Base-by-base conservation (phyloP, 306 rosid species). In the Carpinus viminea region DNA sequence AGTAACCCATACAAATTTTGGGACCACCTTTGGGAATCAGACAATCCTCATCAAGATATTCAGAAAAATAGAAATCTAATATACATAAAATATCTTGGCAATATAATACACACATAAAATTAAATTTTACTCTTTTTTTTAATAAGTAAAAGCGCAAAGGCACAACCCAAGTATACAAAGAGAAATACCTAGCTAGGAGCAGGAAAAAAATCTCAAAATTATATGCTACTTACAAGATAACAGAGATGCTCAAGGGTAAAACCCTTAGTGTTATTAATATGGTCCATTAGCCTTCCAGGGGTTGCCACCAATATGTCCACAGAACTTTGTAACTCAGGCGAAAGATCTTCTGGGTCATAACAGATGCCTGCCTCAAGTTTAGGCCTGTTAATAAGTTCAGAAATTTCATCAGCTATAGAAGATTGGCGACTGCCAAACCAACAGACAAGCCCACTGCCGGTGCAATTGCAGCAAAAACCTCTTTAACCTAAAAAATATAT, bases 251-350 rank as follows among this genome's bases (percentile, higher is more conserved):
- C 93, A 46, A 95, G 92, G 0, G 98, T 92, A 83, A 95, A 92
- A 1, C 97, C 98, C 75, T 83, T 92, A 3, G 95, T 90, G n/a
- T 80, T 74, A 72, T 87, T 90, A 18, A 93, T 87, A 74, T 91
- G 97, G 75, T 95, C 99, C 90, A 95, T 90, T 62, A 95, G 83
- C 87, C 98, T 89, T 79, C 98, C 98, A 6, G 99, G 94, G 31
- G 97, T 95, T 17, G 98, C 98, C 60, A 95, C 98, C 82, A 95
- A 84, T 85, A 95, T 90, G 51, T 92, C 98, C 75, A 95, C 96
- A 54, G 91, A 89, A 74, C 93, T 88, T 60, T 68, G 91, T 24
- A 84, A 76, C 55, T 80, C 73, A 26, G 77, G 76, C 0, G 36
- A 74, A 82, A 75, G 28, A 53, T 78, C 86, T 6, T 83, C 92